Evolutionary conservation across 257 asterid genomes (phyloP).

Genomic region (Forsythia suspensa): DNA sequence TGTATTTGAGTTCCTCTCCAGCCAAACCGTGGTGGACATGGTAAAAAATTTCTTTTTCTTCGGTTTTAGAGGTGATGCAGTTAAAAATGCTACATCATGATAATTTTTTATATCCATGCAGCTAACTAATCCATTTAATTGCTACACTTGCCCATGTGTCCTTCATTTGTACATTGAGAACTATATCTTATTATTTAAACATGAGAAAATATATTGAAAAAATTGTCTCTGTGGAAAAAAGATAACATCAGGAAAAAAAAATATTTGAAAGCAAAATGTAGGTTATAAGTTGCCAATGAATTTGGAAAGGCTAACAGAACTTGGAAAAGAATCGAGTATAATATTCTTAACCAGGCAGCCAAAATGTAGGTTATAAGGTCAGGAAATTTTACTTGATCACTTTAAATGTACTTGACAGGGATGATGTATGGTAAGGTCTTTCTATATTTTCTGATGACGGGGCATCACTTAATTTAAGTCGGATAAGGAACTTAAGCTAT

Average conservation of each 20-base stretch:
- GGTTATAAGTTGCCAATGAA: too few species aligned
- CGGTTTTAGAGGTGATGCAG: not conserved
- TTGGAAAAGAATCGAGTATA: not conserved
- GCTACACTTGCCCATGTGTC: not conserved
- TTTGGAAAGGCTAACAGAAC: too few species aligned
- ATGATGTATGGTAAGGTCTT: not conserved
- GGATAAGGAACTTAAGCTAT: not conserved
- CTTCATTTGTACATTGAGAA: not conserved
- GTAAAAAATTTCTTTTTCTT: constrained; percentile 41
- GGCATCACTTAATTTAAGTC: not conserved
- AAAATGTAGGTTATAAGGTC: not conserved
- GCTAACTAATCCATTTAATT: not conserved
- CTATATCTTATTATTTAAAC: not conserved
- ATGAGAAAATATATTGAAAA: not conserved
- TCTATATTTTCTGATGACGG: not conserved
- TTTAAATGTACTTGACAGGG: not conserved
- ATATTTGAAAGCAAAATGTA: too few species aligned
- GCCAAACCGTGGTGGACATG: constrained; percentile 97
- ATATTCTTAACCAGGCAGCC: not conserved
- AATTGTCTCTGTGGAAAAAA: not conserved
- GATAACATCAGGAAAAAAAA: not conserved
- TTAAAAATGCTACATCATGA: not conserved
- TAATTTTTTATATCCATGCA: not conserved
- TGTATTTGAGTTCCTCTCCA: constrained; percentile 91
- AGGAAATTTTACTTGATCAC: not conserved